Percentiles rank a stretch among this genome's conserved stretches.
Evolutionary conservation across 2,329 filamentous ascomycete genomes (phyloP).

Genomic region (Ceratocystis cubensis): DNA sequence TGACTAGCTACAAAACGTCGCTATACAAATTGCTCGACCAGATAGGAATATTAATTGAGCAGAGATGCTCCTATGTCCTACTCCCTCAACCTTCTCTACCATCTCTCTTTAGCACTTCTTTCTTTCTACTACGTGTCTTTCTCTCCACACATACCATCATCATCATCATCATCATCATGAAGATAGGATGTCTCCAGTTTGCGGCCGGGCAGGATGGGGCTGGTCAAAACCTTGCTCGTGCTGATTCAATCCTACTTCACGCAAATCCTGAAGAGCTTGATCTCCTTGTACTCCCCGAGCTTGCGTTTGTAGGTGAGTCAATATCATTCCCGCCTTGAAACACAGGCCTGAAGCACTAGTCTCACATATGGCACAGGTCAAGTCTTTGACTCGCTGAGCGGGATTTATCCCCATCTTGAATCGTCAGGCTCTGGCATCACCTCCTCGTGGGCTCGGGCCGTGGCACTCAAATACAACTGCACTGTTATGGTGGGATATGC

Average conservation of each 20-base stretch:
- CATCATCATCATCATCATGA: constrained; percentile 34
- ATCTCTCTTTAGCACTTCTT: not conserved
- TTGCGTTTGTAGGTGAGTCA: constrained; percentile 40
- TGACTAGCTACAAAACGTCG: no score
- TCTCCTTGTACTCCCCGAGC: constrained; percentile 54
- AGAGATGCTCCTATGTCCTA: no score
- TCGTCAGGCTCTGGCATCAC: constrained; percentile 46
- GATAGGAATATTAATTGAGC: no score
- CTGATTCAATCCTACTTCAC: constrained; percentile 46
- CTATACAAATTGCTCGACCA: no score
- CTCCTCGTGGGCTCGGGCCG: constrained; percentile 51
- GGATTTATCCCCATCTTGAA: constrained; percentile 53
- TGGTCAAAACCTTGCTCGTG: constrained; percentile 55
- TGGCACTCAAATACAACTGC: constrained; percentile 47
- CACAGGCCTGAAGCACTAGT: constrained; percentile 40
- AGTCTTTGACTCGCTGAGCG: constrained; percentile 50
- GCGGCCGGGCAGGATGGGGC: constrained; percentile 57
- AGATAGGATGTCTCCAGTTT: constrained; percentile 59
- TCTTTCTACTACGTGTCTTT: not conserved
- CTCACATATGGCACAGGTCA: constrained; percentile 38
- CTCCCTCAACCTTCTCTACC: not conserved
- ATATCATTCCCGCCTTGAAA: constrained; percentile 31
- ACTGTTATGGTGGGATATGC: constrained; percentile 56
- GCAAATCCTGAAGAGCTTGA: constrained; percentile 39
- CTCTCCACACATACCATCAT: not conserved